These are phyloP conservation scores for Amyloporia xantha DNA, from an alignment of 768 basidiomycete species.

Conservation along the genomic window DNA sequence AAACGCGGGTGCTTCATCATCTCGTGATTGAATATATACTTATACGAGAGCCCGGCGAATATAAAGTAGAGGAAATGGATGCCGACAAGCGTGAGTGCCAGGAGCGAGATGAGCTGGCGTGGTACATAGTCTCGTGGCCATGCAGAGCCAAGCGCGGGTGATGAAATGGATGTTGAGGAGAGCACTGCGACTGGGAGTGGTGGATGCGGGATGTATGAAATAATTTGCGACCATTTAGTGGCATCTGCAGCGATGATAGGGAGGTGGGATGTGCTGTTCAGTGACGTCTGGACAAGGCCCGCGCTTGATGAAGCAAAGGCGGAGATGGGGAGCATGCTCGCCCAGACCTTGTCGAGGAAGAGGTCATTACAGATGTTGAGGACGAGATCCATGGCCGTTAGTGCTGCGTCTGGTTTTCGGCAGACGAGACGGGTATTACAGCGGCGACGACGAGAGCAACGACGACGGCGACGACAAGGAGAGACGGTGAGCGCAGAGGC, in stretches of 20 bases:
- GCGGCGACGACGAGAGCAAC: constrained; percentile 5
- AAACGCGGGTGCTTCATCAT: constrained; percentile 96
- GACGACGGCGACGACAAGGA: constrained; percentile 1
- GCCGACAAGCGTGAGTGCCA: constrained; percentile 67
- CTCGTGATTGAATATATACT: constrained; percentile 85
- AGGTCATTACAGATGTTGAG: constrained; percentile 63
- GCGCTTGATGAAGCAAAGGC: constrained; percentile 21
- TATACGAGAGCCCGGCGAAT: constrained; percentile 81
- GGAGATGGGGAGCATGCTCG: constrained; percentile 55
- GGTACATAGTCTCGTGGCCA: constrained; percentile 83
- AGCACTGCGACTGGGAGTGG: constrained; percentile 34
- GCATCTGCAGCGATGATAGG: constrained; percentile 29
- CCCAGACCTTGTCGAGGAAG: constrained; percentile 76
- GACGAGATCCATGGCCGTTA: constrained; percentile 71
- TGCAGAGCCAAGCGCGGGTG: constrained; percentile 42
- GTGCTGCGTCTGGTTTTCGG: not conserved
- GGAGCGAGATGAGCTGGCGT: constrained; percentile 71
- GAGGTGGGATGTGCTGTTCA: constrained; percentile 28
- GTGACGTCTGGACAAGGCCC: constrained; percentile 14
- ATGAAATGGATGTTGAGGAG: constrained; percentile 25
- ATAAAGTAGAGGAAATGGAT: constrained; percentile 84
- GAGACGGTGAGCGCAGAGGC: constrained; percentile 2
- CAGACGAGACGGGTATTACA: not conserved
- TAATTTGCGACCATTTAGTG: constrained; percentile 47
- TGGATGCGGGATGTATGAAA: constrained; percentile 54